Base-by-base conservation (phyloP, 2,329 filamentous ascomycete species). In the Bipolaris cookei region DNA sequence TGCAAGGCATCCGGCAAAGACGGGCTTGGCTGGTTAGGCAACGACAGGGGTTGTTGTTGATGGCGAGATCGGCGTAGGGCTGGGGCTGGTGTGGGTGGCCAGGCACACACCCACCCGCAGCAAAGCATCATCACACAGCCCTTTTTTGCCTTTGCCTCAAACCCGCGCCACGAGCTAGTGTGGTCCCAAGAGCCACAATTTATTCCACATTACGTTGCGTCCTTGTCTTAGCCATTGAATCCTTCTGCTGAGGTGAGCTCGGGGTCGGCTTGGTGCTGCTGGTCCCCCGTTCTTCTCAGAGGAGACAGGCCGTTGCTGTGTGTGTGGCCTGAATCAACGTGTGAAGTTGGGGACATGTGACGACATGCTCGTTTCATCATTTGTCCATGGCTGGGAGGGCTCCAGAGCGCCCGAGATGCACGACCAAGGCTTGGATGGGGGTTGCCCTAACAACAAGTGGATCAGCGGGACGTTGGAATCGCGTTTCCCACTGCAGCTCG, bases 321-420 rank as follows among this genome's bases (percentile, higher is more conserved):
- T 14, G 6, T 38, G 35, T 18, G 42, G 11, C 25, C 28, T 20
- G 25, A 30, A 32, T 13, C 2, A 10, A 10, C 11, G 16, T 32
- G 16, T 28, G 3, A 20, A 28, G 32, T 20, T 18, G n/a, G 42
- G 42, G 8, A 32, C 13, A 32, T 28, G 42, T 62, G 59, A 62
- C 56, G 59, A 62, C 59, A 62, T 51, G 37, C 42, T 30, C 16
- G 56, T 62, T 57, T 62, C 59, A 62, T 49, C 18, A 35, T 37
- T 51, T 16, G n/a, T 25, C 20, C 21, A 34, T 28, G 51, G 18
- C 23, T 43, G 41, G n/a, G 6, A 25, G 18, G 25, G 30, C 45
- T 34, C 54, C 13, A 43, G 28, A 18, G 35, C 37, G 25, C 28
- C 51, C 25, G 47, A 20, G 41, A 28, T 42, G 56, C 23, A 43